Base-by-base conservation (phyloP, 1,139 yeast genomes). In the Geotrichum klebahnii region DNA sequence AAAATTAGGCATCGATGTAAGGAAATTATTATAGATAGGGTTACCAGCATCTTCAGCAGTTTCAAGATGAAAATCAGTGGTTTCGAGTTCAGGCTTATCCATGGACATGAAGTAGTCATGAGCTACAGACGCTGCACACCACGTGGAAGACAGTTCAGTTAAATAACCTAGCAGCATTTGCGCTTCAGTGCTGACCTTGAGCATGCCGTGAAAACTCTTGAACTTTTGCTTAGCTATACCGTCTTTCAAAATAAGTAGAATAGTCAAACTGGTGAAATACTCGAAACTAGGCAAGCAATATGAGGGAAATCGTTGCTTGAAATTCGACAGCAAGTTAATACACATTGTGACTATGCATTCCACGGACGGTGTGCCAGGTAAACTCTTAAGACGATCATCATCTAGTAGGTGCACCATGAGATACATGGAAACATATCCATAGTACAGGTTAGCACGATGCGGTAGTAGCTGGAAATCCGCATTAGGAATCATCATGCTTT, bases 61-160 rank as follows among this genome's bases (percentile, higher is more conserved):
- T 17, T 32, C 35, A 5, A n/a, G 31, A 12, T 28, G 28, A 32
- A 31, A 6, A 39, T 34, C 26, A 32, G 29, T 16, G 40, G 32
- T 5, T 19, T 16, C 41, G 29, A 23, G 41, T 5, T 44, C 45
- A 16, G 17, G 26, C n/a, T n/a, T n/a, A 19, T 29, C 22, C 50
- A 36, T 37, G 44, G 19, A 44, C 46, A 22, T 24, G 17, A 52
- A 55, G 29, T 55, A 55, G 14, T 53, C 51, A 31, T 43, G 47
- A 14, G 56, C 48, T 23, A 54, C 54, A 2, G 51, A 36, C 12
- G 56, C 52, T 17, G 53, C 57, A 19, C 49, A 46, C 58, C 58
- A 55, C 26, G 53, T 49, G 16, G 40, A 19, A n/a, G 56, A 51
- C n/a, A 46, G 28, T 12, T 53, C 51, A 10, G 46, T 42, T 16